Percentiles rank a stretch among this genome's conserved stretches.
Evolutionary conservation across 768 basidiomycete genomes (phyloP).

Genomic region (Leccinum disarticulatum): DNA sequence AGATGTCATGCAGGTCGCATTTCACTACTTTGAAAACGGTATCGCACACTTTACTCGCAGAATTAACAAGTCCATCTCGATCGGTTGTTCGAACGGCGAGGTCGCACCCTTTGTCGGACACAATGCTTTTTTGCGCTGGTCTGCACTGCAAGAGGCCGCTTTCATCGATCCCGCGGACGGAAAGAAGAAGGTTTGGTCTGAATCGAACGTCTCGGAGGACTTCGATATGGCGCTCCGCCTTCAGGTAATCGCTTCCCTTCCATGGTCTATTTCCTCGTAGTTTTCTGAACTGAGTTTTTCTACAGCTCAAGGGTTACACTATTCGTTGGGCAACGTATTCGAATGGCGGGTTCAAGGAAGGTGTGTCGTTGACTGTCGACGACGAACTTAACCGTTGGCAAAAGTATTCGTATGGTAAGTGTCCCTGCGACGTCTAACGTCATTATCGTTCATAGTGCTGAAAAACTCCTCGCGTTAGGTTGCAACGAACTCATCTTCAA

Average conservation of each 20-base stretch:
- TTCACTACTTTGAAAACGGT: constrained; percentile 89
- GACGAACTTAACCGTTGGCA: constrained; percentile 95
- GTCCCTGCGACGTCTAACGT: constrained; percentile 25
- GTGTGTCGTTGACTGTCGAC: constrained; percentile 85
- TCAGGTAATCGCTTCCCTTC: constrained; percentile 37
- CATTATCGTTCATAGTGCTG: constrained; percentile 27
- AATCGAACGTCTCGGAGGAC: constrained; percentile 68
- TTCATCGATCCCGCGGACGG: constrained; percentile 53
- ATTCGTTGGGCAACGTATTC: constrained; percentile 78
- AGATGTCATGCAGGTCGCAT: constrained; percentile 90
- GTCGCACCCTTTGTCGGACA: constrained; percentile 80
- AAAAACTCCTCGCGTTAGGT: constrained; percentile 8
- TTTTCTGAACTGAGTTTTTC: constrained; percentile 34
- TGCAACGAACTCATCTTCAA: constrained; percentile 74
- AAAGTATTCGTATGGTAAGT: constrained; percentile 72
- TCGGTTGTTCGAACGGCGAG: constrained; percentile 79
- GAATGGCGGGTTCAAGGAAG: constrained; percentile 87
- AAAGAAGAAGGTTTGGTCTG: constrained; percentile 76
- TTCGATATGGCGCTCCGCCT: constrained; percentile 63
- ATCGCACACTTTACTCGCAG: constrained; percentile 92
- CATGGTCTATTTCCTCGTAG: neutral
- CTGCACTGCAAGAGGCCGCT: constrained; percentile 84
- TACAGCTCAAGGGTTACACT: constrained; percentile 38
- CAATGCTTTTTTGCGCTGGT: constrained; percentile 89
- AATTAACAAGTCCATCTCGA: constrained; percentile 82